Evolutionary conservation across 208 protist species (phyloP).

Genomic region (Trypanosoma avium): DNA sequence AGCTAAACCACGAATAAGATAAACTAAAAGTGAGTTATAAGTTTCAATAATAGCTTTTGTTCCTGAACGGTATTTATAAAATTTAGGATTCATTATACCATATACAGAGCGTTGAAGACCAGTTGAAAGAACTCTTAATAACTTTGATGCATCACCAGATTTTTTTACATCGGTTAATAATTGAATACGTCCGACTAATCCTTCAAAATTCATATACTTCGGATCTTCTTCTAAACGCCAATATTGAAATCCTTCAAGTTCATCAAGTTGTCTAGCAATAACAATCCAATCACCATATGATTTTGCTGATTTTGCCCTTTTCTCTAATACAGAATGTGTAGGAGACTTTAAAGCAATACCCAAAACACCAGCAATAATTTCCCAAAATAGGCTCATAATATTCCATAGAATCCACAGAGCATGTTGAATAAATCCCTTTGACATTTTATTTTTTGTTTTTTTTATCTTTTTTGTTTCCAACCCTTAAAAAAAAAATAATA

Average conservation of each 20-base stretch:
- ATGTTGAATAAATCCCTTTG: background rate
- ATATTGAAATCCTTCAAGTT: conserved; percentile 52
- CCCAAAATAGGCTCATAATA: conserved; percentile 20
- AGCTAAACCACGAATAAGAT: conserved; percentile 26
- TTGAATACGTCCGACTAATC: conserved; percentile 42
- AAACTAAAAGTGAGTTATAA: conserved; percentile 59
- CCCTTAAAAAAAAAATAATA: background rate
- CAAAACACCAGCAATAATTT: conserved; percentile 45
- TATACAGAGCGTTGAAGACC: conserved; percentile 51
- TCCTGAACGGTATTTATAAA: conserved; percentile 64
- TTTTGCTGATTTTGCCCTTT: conserved; percentile 15
- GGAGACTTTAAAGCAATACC: conserved; percentile 40
- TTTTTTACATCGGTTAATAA: conserved; percentile 43
- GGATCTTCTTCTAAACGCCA: conserved; percentile 44
- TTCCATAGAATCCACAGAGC: conserved; percentile 5
- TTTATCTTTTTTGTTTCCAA: background rate
- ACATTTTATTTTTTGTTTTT: background rate
- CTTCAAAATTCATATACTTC: conserved; percentile 42
- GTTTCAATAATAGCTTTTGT: conserved; percentile 70
- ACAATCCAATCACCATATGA: conserved; percentile 53
- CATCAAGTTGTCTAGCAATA: conserved; percentile 43
- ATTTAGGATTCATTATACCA: conserved; percentile 51
- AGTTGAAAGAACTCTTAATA: conserved; percentile 43
- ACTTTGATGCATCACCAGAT: conserved; percentile 23
- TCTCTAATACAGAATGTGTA: conserved; percentile 28